phyloP scores from a whole-genome alignment of 805 yeast species.

The Candida endomychidarum region DNA sequence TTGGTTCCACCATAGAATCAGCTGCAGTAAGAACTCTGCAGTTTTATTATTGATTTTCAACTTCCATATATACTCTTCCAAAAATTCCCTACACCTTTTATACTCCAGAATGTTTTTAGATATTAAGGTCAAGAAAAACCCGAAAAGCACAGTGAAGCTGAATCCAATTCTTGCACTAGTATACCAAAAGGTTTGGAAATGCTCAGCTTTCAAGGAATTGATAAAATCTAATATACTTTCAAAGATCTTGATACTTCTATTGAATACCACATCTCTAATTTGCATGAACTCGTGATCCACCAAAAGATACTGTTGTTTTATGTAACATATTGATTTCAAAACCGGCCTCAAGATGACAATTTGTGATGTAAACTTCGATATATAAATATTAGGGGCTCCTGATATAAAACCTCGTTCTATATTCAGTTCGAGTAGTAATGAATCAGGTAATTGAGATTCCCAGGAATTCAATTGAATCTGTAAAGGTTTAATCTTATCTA shows the following conservation, averaged over 20 bases:
- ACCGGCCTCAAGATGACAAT: slow-evolving; percentile 53
- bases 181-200: slow-evolving; percentile 88
- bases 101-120: slow-evolving; percentile 8
- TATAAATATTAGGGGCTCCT: slow-evolving; percentile 64
- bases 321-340: slow-evolving; percentile 27
- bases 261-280: slow-evolving; percentile 74
- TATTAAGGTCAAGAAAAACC: slow-evolving; percentile 10
- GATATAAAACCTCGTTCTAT: slow-evolving; percentile 61
- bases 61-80: slow-evolving; percentile 15
- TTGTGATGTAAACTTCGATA: slow-evolving; percentile 86
- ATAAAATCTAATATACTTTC: slow-evolving; percentile 12
- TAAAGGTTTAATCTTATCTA: slow-evolving; percentile 75
- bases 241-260: slow-evolving; percentile 62
- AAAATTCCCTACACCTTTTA: slow-evolving; percentile 9
- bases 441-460: slow-evolving; percentile 70
- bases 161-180: slow-evolving; percentile 29
- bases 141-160: slow-evolving; percentile 13
- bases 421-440: slow-evolving; percentile 59
- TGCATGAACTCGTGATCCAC: slow-evolving; percentile 79
- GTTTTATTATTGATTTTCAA: slow-evolving; percentile 15
- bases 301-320: slow-evolving; percentile 35
- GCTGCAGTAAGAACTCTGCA: slow-evolving; percentile 15
- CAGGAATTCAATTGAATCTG: slow-evolving; percentile 69
- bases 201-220: slow-evolving; percentile 68
- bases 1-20: slow-evolving; percentile 13